Conservation (phyloP, 371 early-diverging fungal genomes). For the Parasitella parasitica region DNA sequence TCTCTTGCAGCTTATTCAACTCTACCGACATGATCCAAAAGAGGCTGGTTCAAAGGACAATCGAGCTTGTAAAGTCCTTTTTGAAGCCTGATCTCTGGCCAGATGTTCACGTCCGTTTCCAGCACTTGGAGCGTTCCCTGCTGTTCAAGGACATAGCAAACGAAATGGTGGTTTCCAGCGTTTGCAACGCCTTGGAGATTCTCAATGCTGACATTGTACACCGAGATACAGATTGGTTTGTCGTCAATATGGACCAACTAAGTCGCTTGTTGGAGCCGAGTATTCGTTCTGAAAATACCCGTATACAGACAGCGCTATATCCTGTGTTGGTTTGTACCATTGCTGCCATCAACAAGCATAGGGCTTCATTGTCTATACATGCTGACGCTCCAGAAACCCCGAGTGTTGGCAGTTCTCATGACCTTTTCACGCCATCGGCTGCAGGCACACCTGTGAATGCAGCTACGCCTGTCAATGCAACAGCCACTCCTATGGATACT, state of each 20-base stretch:
- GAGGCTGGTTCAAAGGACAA: conserved; percentile 59
- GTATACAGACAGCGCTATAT: conserved; percentile 62
- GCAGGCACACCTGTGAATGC: not conserved
- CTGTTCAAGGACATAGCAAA: conserved; percentile 38
- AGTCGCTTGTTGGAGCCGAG: conserved; percentile 70
- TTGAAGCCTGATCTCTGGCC: conserved; percentile 61
- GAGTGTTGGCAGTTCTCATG: not conserved
- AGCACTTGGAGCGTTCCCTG: conserved; percentile 48
- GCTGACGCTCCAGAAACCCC: not conserved
- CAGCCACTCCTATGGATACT: not conserved
- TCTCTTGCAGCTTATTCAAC: conserved; percentile 67
- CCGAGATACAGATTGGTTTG: conserved; percentile 66
- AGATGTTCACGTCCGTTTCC: conserved; percentile 58
- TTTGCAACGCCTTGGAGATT: conserved; percentile 74
- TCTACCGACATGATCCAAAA: conserved; percentile 48
- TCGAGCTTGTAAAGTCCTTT: conserved; percentile 64
- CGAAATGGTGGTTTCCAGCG: conserved; percentile 41
- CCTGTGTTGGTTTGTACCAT: conserved; percentile 69
- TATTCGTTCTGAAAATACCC: conserved; percentile 63
- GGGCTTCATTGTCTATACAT: not conserved
- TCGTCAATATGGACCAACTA: conserved; percentile 63
- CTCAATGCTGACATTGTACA: conserved; percentile 61
- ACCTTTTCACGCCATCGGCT: not conserved
- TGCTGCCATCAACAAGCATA: conserved; percentile 48
- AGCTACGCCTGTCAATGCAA: not conserved